A percentile compares a stretch with the other conserved stretches of the same genome.
These are phyloP conservation scores for Lophiotrema nucula DNA, from an alignment of 495 filamentous ascomycete genomes.

Conservation along the genomic window DNA sequence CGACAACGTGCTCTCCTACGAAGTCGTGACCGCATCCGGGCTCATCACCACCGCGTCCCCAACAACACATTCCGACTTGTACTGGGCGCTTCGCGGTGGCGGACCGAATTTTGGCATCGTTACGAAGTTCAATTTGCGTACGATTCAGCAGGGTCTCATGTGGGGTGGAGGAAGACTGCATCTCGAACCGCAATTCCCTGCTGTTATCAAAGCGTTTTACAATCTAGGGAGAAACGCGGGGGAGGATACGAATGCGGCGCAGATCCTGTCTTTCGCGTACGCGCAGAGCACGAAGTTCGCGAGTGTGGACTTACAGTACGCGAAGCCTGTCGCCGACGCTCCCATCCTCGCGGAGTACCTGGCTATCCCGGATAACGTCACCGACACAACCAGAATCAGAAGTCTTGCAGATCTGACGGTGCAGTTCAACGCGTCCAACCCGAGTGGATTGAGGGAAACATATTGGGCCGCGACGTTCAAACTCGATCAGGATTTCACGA, in stretches of 20 bases:
- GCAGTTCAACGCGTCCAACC: constrained; percentile 45
- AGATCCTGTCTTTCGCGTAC: constrained; percentile 48
- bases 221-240: constrained; percentile 42
- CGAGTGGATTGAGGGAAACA: constrained; percentile 44
- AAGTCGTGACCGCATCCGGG: constrained; percentile 58
- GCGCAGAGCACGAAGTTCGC: constrained; percentile 35
- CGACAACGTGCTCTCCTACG: constrained; percentile 55
- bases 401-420: constrained; percentile 48
- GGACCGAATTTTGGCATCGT: constrained; percentile 52
- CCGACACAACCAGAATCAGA: constrained; percentile 44
- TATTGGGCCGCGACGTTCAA: constrained; percentile 23
- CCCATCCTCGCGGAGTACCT: constrained; percentile 43
- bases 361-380: constrained; percentile 39
- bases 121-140: constrained; percentile 32
- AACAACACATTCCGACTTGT: constrained; percentile 47
- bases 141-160: constrained; percentile 16
- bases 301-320: constrained; percentile 45
- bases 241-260: constrained; percentile 46
- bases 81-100: constrained; percentile 50
- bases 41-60: constrained; percentile 44
- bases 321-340: constrained; percentile 39
- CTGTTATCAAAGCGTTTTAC: constrained; percentile 41
- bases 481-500: constrained; percentile 14
- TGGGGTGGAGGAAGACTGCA: constrained; percentile 43
- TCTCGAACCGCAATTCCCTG: constrained; percentile 45